Base-by-base conservation (phyloP, 768 basidiomycete genomes). In the Pisolithus tinctorius region DNA sequence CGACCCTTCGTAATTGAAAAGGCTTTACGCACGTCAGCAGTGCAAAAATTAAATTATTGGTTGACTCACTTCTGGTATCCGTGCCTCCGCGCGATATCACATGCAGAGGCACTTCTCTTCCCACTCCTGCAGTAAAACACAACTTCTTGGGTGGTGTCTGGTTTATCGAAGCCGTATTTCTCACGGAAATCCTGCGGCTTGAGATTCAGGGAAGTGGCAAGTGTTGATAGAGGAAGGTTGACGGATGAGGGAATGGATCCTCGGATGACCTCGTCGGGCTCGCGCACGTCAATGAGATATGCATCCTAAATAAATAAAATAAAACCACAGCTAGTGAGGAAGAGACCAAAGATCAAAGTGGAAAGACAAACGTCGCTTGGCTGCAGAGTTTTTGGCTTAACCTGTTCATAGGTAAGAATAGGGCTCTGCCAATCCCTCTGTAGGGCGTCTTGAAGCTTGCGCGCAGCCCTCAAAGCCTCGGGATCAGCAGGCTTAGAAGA, bases 121-220 rank as follows among this genome's bases (percentile, higher is more conserved):
- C 94, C 94, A 50, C 90, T 91, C 45, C 93, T 77, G 67, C 94
- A 97, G 70, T 93, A 95, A 66, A 94, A 93, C 29, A 86, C 81
- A 31, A 96, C 70, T 60, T 89, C 85, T 60, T 94, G 88, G 49
- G 74, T 66, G 57, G 72, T 77, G 54, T 63, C 69, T 11, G 89
- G 90, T 66, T 89, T 89, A 38, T 83, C 75, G 61, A 88, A 93
- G 4, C 88, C 85, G 57, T 82, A 79, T 54, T 77, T 80, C 34
- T 74, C 70, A 46, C 73, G 72, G 71, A 92, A 93, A 13, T 71
- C 73, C 16, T 71, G 71, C n/a, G 73, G 62, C 14, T 64, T 63
- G 37, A 88, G 65, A 57, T 81, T 74, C 26, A 97, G 66, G 14
- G 88, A 80, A 37, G 75, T 78, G 30, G 80, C 72, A 38, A 97